Evolutionary conservation across 768 basidiomycete species (phyloP).

Genomic region (Cystofilobasidium ferigula): DNA sequence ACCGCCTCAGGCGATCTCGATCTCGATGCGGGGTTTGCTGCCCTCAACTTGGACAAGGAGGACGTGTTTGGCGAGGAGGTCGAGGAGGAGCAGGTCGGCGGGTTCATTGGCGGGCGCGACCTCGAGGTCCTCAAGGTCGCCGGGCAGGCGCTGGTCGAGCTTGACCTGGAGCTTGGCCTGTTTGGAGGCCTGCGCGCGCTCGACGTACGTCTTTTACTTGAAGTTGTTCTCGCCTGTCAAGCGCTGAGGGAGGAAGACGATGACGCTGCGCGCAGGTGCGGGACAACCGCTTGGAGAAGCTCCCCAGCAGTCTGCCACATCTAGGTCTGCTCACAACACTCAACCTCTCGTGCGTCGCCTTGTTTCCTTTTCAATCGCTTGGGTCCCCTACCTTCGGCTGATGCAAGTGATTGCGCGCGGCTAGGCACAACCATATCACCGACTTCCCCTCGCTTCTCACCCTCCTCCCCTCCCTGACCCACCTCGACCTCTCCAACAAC

Average conservation of each 20-base stretch:
- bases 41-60: constrained; percentile 24
- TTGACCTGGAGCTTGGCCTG: constrained; percentile 24
- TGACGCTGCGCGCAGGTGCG: constrained; percentile 11
- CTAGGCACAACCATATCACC: constrained; percentile 18
- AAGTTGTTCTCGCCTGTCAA: neutral
- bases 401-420: neutral
- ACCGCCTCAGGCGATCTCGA: neutral
- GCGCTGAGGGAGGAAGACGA: neutral
- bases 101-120: constrained; percentile 27
- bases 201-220: constrained; percentile 14
- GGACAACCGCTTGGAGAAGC: constrained; percentile 12
- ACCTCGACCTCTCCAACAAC: constrained; percentile 17
- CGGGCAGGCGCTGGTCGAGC: constrained; percentile 8
- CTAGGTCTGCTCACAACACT: constrained; percentile 15
- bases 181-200: constrained; percentile 23
- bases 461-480: constrained; percentile 9
- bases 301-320: constrained; percentile 14
- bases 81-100: constrained; percentile 31
- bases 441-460: constrained; percentile 19
- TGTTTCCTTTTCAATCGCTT: neutral
- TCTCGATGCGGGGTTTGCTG: neutral
- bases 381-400: no score
- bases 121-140: constrained; percentile 23
- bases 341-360: constrained; percentile 15
- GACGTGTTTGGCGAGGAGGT: constrained; percentile 32